Evolutionary conservation across 768 basidiomycete species (phyloP), one percentile per base, ranked within the genome.

Genomic region (Atractiella rhizophila): DNA sequence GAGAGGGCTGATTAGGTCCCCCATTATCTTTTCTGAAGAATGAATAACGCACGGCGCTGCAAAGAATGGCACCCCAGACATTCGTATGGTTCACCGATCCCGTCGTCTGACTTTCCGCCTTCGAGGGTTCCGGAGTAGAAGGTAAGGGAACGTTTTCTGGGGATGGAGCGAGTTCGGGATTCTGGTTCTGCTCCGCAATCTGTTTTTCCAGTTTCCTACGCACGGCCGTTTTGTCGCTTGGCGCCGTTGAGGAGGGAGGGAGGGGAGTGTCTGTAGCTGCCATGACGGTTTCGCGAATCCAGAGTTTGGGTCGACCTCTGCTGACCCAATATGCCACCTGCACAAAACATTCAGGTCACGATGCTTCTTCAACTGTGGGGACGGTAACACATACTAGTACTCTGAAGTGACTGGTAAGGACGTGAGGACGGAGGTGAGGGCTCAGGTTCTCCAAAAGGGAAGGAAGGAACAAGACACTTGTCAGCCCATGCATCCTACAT

Each of bases 401-500:
- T 15, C 51, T 40, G 47, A 54, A 54, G 31, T 54, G 51, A 2
- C 49, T 46, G 21, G 44, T 35, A 25, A 54, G 47, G 26, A 52
- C 34, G 37, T 48, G 44, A 1, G 51, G 51, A 12, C 53, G 45
- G 11, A 45, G 46, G 21, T 52, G 42, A 1, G 53, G 51, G 8
- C 45, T 50, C n/a, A 54, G 33, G 27, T 21, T 39, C 38, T 54
- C 47, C 23, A 54, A 47, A 15, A 54, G 35, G 2, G 46, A 29
- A 0, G 51, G 51, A 4, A 54, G 42, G 46, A 54, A 52, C n/a
- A 54, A 25, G n/a, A 44, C 40, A 20, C 45, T 45, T 8, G 53
- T 54, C 11, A 54, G 37, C 16, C 42, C 46, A 40, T 54, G 53
- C 53, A 54, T 54, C 25, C n/a, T n/a, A n/a, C n/a, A n/a, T 43